Base-by-base conservation (phyloP, 495 filamentous ascomycete genomes). In the Aspergillus kassunensis region DNA sequence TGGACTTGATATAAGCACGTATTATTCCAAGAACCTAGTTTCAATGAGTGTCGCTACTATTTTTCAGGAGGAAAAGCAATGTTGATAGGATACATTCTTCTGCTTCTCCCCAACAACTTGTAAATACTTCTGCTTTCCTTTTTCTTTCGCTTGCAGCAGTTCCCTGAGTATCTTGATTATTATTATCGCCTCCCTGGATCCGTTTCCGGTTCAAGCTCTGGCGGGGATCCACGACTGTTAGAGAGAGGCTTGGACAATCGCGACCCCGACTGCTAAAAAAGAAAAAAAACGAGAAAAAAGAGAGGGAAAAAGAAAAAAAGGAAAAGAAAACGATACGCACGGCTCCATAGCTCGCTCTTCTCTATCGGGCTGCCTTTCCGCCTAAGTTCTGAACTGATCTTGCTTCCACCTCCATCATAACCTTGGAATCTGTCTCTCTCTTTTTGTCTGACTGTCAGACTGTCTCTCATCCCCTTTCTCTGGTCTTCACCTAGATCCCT, bases 201-300 rank as follows among this genome's bases (percentile, higher is more conserved):
- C 66, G 67, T 66, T 70, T 72, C 66, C 69, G 69, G 69, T 59
- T 67, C 46, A 58, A 67, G 68, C 51, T 59, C 55, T 65, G 65
- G 63, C 57, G 68, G 68, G 66, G 64, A 68, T 70, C 63, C 63
- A 68, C 62, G 66, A 62, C 57, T 64, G 60, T 67, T 69, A 59
- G 55, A 64, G 53, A 59, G 54, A 66, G 53, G 51, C 54, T 50
- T 46, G 45, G 57, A 51, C 41, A 51, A 45, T 48, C 49, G 44
- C 31, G 34, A 47, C 34, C 15, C 39, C 46, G 52, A 44, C 45
- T 44, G 46, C 35, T 41, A 44, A 54, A 55, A 44, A 54, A 27
- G 33, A 49, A 37, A 35, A 15, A 29, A 55, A 51, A 49, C 49
- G 56, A 54, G 43, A 46, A 50, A 55, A 57, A 54, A 56, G 47